phyloP scores from a whole-genome alignment of 257 asterid genomes.

The Galeopsis tetrahit region DNA sequence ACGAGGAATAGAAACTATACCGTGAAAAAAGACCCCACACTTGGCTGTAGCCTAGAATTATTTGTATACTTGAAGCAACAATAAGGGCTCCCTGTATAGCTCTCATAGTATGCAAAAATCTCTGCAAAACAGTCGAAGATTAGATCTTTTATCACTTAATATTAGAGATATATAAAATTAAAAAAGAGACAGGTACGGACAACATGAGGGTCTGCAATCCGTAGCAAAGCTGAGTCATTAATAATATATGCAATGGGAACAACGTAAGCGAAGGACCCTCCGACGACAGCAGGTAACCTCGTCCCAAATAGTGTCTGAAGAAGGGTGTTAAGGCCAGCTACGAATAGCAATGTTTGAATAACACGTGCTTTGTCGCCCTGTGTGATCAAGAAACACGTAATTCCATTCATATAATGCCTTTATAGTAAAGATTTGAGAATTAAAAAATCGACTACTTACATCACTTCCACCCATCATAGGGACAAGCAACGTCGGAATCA shows the following conservation, averaged over 20 bases:
- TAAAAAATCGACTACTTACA: constrained; percentile 51
- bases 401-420: neutral
- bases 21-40: constrained; percentile 99
- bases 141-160: constrained; percentile 12
- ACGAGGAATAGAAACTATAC: constrained; percentile 44
- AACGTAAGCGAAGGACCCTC: constrained; percentile 92
- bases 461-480: constrained; percentile 94
- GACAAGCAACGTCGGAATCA: constrained; percentile 94
- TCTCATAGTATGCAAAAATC: constrained; percentile 90
- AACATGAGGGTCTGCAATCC: constrained; percentile 66
- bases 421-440: neutral
- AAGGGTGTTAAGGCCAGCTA: constrained; percentile 95
- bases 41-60: constrained; percentile 95
- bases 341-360: constrained; percentile 89
- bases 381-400: constrained; percentile 27
- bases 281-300: constrained; percentile 90
- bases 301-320: constrained; percentile 95
- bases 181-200: constrained; percentile 43
- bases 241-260: constrained; percentile 80
- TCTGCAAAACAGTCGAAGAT: constrained; percentile 44
- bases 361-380: constrained; percentile 96
- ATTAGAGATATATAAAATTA: neutral
- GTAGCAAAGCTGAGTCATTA: constrained; percentile 71
- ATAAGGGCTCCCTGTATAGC: constrained; percentile 98
- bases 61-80: constrained; percentile 89